Conservation (phyloP, 345 rosid species). For the Xanthoceras sorbifolium region DNA sequence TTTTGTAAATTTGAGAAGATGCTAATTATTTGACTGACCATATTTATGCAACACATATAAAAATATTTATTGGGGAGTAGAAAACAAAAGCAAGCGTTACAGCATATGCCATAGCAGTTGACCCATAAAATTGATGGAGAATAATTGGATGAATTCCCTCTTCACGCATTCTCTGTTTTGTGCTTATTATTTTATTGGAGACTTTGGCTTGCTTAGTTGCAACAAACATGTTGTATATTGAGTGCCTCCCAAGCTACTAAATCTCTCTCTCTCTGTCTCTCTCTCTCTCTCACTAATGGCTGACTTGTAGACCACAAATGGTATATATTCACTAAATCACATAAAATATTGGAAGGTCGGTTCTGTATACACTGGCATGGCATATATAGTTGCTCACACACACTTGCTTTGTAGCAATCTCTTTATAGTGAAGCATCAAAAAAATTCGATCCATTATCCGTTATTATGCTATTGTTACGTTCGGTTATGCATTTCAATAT, state of each 20-base stretch:
- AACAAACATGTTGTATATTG: conserved; percentile 34
- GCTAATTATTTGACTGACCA: no score
- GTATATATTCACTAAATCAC: neutral
- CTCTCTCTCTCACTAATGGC: conserved; percentile 13
- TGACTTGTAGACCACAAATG: conserved; percentile 32
- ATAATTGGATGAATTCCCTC: conserved; percentile 18
- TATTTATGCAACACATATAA: no score
- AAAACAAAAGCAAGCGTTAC: neutral
- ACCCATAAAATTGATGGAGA: conserved; percentile 4
- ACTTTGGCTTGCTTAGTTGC: conserved; percentile 32
- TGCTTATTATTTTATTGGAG: neutral
- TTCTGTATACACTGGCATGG: neutral
- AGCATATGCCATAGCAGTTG: neutral
- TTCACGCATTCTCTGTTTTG: conserved; percentile 5
- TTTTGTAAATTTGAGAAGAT: no score
- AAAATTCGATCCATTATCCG: no score
- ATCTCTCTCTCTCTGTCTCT: conserved; percentile 26
- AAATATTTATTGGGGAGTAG: neutral
- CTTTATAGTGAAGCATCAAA: neutral
- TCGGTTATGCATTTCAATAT: no score
- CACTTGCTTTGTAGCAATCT: neutral
- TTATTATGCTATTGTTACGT: no score
- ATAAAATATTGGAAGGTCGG: conserved; percentile 16
- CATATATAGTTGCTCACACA: neutral
- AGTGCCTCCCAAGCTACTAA: conserved; percentile 44